Conservation (phyloP, 1,139 yeast species). For the Barnettozyma hawaiiensis region DNA sequence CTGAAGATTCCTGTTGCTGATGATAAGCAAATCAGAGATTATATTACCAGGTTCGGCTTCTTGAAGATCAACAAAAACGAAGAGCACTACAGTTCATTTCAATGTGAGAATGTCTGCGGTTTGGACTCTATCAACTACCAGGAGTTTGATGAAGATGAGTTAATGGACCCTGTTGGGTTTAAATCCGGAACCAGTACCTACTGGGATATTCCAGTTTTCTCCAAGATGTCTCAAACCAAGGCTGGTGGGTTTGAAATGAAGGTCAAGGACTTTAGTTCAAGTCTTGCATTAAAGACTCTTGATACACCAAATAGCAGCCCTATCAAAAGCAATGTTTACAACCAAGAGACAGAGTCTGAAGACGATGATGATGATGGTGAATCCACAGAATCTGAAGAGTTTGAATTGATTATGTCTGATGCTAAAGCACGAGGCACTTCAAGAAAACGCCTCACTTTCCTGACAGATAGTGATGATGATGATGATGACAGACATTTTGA, state of each 20-base stretch:
- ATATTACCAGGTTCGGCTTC: conserved; percentile 45
- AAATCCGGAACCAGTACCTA: conserved; percentile 16
- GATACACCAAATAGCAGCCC: neutral
- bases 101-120: conserved; percentile 3
- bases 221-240: conserved; percentile 14
- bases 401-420: neutral
- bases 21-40: conserved; percentile 54
- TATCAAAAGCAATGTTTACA: neutral
- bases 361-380: neutral
- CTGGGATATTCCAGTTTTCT: conserved; percentile 44
- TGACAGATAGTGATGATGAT: neutral
- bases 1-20: conserved; percentile 37
- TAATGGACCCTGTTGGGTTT: conserved; percentile 21
- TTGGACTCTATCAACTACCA: conserved; percentile 8
- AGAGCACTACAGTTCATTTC: conserved; percentile 12
- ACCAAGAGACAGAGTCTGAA: neutral
- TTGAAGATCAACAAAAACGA: conserved; percentile 21
- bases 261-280: neutral
- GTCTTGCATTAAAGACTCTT: neutral
- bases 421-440: neutral
- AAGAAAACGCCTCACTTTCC: neutral
- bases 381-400: neutral
- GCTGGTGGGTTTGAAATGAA: neutral
- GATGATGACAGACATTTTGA: too few relatives aligned
- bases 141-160: conserved; percentile 14